Evolutionary conservation across 169 alveolate genomes (phyloP), one percentile per base, ranked within the genome.

Genomic region (Eimeria maxima): DNA sequence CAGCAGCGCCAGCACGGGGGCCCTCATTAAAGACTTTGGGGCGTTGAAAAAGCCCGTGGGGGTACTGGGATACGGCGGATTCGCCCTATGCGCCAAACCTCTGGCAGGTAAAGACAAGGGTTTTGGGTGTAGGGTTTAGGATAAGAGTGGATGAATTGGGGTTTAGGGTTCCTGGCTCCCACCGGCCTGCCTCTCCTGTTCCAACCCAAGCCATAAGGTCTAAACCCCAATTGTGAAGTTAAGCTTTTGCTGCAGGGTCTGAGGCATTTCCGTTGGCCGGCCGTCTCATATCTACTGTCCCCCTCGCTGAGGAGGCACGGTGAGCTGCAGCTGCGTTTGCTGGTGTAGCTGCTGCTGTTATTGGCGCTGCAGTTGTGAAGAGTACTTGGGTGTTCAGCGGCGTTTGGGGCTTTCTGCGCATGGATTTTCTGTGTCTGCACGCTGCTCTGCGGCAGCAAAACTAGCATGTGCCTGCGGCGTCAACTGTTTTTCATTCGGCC

Each of bases 31-130:
- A 38, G 76, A 27, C 8, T 69, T 88, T 14, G 95, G 60, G 57
- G 86, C 87, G 53, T 16, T 33, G 6, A 45, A 24, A 22, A 93
- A 81, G 33, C 53, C 89, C n/a, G 93, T 93, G 10, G 89, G 96
- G 86, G 69, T 42, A 27, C 74, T 93, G 8, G 96, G 96, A 24
- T 93, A 93, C 33, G 96, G 96, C 42, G 96, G 74, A 33, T 93
- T 80, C n/a, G 96, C 96, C 53, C 96, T 93, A 45, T 78, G 90
- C 29, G 96, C 96, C 16, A 93, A 81, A 53, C 87, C 86, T 6
- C 93, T 80, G n/a, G n/a, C 96, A 22, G 93, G 93, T 65, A 84
- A 3, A 20, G 38, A 0, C n/a, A 4, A 50, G 45, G 90, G 69
- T 81, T 44, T 22, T 13, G 90, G 38, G 90, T 50, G 50, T 81